These are phyloP conservation scores for Bisporella sp. DNA, from an alignment of 2,329 filamentous ascomycete species.

Conservation along the genomic window DNA sequence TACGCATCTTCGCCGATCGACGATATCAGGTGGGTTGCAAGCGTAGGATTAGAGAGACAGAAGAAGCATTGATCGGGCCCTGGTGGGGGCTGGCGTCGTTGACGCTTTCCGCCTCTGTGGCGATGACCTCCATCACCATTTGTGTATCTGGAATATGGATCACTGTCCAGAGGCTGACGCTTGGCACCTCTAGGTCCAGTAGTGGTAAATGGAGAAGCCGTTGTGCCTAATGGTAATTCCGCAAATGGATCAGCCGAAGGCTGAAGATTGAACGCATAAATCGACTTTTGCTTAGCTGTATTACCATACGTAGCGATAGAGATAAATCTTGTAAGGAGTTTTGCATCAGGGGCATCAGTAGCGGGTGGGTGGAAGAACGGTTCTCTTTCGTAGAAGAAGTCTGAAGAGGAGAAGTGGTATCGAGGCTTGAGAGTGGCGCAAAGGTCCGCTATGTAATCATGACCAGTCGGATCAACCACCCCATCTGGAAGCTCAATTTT, in stretches of 20 bases:
- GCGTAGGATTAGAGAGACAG: conserved; percentile 80
- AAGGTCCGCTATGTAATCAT: conserved; percentile 70
- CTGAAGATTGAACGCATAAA: conserved; percentile 73
- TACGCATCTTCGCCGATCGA: conserved; percentile 85
- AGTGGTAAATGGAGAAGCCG: conserved; percentile 62
- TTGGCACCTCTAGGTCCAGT: conserved; percentile 51
- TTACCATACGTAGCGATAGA: conserved; percentile 79
- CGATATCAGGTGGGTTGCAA: conserved; percentile 81
- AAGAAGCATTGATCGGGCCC: conserved; percentile 86
- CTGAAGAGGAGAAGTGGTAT: conserved; percentile 76
- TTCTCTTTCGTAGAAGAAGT: conserved; percentile 74
- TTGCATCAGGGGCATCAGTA: conserved; percentile 44
- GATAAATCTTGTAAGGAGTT: conserved; percentile 77
- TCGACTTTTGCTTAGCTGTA: conserved; percentile 66
- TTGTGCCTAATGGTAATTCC: conserved; percentile 62
- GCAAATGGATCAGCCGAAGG: conserved; percentile 51
- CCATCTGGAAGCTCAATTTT: conserved; percentile 50
- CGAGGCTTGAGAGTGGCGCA: conserved; percentile 76
- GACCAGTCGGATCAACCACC: conserved; percentile 42
- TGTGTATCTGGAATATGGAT: conserved; percentile 48
- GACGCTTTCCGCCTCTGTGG: conserved; percentile 38
- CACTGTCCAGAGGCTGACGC: conserved; percentile 35
- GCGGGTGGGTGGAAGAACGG: conserved; percentile 70
- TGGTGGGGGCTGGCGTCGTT: conserved; percentile 48
- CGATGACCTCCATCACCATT: conserved; percentile 37